Evolutionary conservation across 352 stramenopile species (phyloP).

Genomic region (Globisporangium takayamanum): DNA sequence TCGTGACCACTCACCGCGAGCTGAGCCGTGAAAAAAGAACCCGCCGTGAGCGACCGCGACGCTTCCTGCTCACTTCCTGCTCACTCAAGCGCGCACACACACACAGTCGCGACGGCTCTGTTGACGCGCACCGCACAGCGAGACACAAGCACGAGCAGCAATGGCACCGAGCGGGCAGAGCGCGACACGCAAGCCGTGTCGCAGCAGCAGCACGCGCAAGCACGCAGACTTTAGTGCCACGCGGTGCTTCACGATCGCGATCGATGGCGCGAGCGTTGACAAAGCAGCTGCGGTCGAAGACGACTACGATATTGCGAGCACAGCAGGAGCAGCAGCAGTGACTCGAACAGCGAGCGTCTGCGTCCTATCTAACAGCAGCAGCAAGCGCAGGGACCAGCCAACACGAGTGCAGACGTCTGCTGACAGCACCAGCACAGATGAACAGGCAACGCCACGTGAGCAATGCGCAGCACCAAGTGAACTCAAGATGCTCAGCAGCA

Average conservation of each 20-base stretch:
- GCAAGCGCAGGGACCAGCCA: neutral
- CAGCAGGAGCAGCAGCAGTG: neutral
- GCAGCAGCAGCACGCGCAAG: neutral
- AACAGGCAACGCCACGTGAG: too few species aligned
- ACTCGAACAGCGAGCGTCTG: neutral
- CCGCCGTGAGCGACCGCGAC: neutral
- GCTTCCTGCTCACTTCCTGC: neutral
- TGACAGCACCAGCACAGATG: too few species aligned
- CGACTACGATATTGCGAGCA: neutral
- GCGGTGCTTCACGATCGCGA: conserved; percentile 10
- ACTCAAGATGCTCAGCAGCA: conserved; percentile 3
- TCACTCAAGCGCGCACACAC: neutral
- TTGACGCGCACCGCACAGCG: neutral
- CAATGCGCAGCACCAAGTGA: neutral
- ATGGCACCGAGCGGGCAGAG: conserved; percentile 5
- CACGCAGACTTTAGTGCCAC: conserved; percentile 12
- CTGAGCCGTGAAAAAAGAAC: neutral
- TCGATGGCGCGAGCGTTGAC: neutral
- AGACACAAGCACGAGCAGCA: neutral
- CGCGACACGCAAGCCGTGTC: neutral
- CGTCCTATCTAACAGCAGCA: neutral
- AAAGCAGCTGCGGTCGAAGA: neutral
- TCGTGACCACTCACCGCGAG: neutral
- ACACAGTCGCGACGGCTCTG: neutral
- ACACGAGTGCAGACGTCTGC: too few species aligned